These are phyloP conservation scores for Vachellia pachyceras DNA, from an alignment of 306 rosid genomes.

Conservation along the genomic window DNA sequence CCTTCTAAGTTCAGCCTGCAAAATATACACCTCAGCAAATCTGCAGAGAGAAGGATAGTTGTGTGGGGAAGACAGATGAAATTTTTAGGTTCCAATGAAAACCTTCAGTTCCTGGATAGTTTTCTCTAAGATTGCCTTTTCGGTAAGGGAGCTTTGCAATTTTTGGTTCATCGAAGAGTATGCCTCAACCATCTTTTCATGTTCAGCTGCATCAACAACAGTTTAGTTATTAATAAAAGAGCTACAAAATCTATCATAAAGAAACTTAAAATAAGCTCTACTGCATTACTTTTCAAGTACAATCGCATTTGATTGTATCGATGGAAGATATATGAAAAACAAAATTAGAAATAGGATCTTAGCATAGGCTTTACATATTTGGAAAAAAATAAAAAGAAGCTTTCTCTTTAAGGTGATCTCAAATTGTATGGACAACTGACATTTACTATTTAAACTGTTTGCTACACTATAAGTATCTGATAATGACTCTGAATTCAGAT, in stretches of 20 bases:
- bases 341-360: background rate
- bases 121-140: constrained; percentile 71
- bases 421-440: background rate
- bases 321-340: background rate
- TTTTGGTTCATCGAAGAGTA: constrained; percentile 80
- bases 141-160: constrained; percentile 67
- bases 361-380: background rate
- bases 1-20: constrained; percentile 79
- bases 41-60: background rate
- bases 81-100: constrained; percentile 2
- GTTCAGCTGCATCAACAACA: constrained; percentile 70
- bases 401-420: constrained; percentile 11
- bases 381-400: background rate
- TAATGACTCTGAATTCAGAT: background rate
- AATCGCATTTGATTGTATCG: background rate
- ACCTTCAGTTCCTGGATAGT: constrained; percentile 82
- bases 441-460: background rate
- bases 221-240: constrained; percentile 27
- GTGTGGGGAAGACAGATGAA: background rate
- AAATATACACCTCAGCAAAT: constrained; percentile 36
- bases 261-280: constrained; percentile 17
- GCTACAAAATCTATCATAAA: constrained; percentile 7
- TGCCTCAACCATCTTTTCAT: constrained; percentile 84
- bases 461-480: too few relatives aligned
- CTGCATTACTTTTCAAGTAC: background rate